Percentiles rank a stretch among this genome's conserved stretches.
These are phyloP conservation scores for Arthromyces matolae DNA, from an alignment of 768 basidiomycete genomes.

Conservation along the genomic window DNA sequence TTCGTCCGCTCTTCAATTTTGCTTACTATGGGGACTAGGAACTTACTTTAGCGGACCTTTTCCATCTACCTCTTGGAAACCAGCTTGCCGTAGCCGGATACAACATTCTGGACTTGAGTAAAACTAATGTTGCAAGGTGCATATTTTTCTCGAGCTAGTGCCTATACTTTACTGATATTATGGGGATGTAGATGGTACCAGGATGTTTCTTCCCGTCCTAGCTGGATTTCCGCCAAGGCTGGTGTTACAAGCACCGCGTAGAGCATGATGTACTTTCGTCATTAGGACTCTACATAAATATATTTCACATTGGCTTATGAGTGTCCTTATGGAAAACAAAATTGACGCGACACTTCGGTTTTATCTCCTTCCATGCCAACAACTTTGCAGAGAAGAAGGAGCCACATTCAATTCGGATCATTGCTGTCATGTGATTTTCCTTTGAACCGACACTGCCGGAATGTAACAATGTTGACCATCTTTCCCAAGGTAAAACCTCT, in stretches of 20 bases:
- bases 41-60: constrained; percentile 45
- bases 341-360: too few relatives aligned
- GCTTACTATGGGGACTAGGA: constrained; percentile 21
- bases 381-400: too few relatives aligned
- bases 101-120: constrained; percentile 27
- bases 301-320: too few relatives aligned
- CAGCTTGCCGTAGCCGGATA: constrained; percentile 21
- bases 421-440: too few relatives aligned
- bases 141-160: constrained; percentile 15
- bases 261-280: too few relatives aligned
- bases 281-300: too few relatives aligned
- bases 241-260: constrained; percentile 22
- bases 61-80: constrained; percentile 38
- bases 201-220: constrained; percentile 41
- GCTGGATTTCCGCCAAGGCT: constrained; percentile 47
- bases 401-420: too few relatives aligned
- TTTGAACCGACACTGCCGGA: too few relatives aligned
- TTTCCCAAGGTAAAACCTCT: too few relatives aligned
- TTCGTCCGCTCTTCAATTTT: constrained; percentile 39
- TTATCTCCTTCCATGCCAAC: too few relatives aligned
- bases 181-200: constrained; percentile 15
- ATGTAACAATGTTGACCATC: too few relatives aligned
- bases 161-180: background rate
- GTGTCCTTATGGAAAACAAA: too few relatives aligned
- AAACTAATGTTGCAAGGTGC: constrained; percentile 46